These are phyloP conservation scores for Diospyros kaki DNA, from an alignment of 148 eudicot species.

Conservation along the genomic window DNA sequence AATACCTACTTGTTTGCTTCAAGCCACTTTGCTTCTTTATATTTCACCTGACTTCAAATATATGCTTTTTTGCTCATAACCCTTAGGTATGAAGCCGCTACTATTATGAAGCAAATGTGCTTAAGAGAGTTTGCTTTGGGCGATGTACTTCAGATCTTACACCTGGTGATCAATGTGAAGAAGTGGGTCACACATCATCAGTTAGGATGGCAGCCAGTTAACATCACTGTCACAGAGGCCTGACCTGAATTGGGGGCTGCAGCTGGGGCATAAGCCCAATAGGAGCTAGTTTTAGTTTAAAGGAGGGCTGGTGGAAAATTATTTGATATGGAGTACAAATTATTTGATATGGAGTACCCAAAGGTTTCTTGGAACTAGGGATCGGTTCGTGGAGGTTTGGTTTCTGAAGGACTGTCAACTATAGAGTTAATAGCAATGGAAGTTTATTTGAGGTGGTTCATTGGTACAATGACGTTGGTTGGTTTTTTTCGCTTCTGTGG, in stretches of 20 bases:
- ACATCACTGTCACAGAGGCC: slow-evolving; percentile 44
- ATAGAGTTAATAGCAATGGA: background rate
- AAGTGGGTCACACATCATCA: slow-evolving; percentile 61
- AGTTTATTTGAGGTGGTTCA: background rate
- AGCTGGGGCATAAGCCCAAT: slow-evolving; percentile 22
- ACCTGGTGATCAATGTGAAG: slow-evolving; percentile 52
- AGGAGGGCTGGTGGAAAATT: background rate
- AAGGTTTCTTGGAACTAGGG: slow-evolving; percentile 10
- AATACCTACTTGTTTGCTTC: slow-evolving; percentile 7
- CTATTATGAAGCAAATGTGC: slow-evolving; percentile 56
- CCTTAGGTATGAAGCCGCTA: slow-evolving; percentile 84
- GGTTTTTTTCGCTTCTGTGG: background rate
- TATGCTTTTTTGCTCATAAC: slow-evolving; percentile 2
- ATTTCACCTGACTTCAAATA: background rate
- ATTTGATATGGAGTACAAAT: background rate
- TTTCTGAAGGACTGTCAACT: slow-evolving; percentile 3
- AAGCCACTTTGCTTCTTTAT: background rate
- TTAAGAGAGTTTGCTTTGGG: slow-evolving; percentile 63
- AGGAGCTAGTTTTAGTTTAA: background rate
- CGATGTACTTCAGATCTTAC: slow-evolving; percentile 56
- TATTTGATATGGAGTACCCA: background rate
- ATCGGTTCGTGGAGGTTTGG: slow-evolving; percentile 4
- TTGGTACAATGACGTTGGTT: background rate
- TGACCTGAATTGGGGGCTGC: slow-evolving; percentile 29
- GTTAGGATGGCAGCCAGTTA: slow-evolving; percentile 90